Percentiles rank a stretch among this genome's conserved stretches.
These are phyloP conservation scores for Kalanchoe fedtschenkoi DNA, from an alignment of 164 flowering plant genomes.

Conservation along the genomic window DNA sequence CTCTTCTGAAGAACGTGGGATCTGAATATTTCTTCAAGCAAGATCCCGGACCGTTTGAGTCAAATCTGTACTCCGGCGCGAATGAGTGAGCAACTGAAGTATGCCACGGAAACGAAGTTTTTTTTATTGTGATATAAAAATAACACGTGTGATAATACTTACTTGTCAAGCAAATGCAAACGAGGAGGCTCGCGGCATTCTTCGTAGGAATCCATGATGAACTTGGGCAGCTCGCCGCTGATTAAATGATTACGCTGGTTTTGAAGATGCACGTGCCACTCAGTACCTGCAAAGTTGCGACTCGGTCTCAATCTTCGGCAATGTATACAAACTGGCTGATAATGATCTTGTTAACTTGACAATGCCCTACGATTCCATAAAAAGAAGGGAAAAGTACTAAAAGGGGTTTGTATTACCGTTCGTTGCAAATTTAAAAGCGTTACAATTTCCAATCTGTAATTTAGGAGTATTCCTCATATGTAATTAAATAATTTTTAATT, in stretches of 20 bases:
- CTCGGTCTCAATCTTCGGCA: too few species aligned
- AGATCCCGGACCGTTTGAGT: constrained; percentile 77
- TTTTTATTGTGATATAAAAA: neutral
- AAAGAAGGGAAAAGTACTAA: too few species aligned
- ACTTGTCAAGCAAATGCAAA: constrained; percentile 85
- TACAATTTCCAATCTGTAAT: too few species aligned
- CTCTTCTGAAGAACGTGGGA: constrained; percentile 61
- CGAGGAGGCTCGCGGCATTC: constrained; percentile 80
- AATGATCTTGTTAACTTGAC: too few species aligned
- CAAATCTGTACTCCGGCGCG: constrained; percentile 45
- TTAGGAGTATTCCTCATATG: too few species aligned
- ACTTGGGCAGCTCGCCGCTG: constrained; percentile 64
- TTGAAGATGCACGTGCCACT: constrained; percentile 66
- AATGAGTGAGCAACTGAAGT: neutral
- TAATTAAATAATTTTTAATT: too few species aligned
- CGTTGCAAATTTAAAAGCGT: too few species aligned
- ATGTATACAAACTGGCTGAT: too few species aligned
- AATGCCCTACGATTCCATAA: too few species aligned
- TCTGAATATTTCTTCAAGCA: constrained; percentile 84
- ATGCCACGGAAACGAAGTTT: neutral
- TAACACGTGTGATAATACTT: constrained; percentile 6
- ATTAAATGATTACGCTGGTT: constrained; percentile 55
- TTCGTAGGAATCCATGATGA: constrained; percentile 82
- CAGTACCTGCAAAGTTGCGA: constrained; percentile 60
- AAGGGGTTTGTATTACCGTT: too few species aligned